Percentiles rank a stretch among this genome's conserved stretches.
phyloP scores from a whole-genome alignment of 129 eudicot species.

The Arctium minus region DNA sequence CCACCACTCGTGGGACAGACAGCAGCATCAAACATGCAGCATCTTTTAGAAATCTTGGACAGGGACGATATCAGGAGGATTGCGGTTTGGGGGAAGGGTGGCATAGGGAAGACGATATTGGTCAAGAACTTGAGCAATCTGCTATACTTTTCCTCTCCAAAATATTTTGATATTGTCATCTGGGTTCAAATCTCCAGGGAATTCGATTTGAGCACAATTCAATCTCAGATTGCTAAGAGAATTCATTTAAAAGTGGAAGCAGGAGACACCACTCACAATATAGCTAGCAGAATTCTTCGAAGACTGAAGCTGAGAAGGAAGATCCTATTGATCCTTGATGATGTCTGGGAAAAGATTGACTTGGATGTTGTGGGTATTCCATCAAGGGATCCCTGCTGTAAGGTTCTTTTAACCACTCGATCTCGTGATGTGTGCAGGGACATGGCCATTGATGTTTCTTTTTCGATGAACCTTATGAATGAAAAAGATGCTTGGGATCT shows the following conservation, averaged over 20 bases:
- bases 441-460: conserved; percentile 12
- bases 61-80: background rate
- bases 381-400: conserved; percentile 17
- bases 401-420: conserved; percentile 35
- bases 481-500: conserved; percentile 39
- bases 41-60: conserved; percentile 14
- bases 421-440: conserved; percentile 28
- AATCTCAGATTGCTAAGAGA: conserved; percentile 31
- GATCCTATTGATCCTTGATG: conserved; percentile 36
- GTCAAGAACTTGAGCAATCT: conserved; percentile 31
- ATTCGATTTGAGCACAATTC: conserved; percentile 15
- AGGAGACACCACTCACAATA: conserved; percentile 14
- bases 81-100: conserved; percentile 38
- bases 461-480: conserved; percentile 23
- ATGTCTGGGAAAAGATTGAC: conserved; percentile 34
- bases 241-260: conserved; percentile 16
- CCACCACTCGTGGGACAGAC: conserved; percentile 16
- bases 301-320: conserved; percentile 25
- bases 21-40: conserved; percentile 3
- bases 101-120: conserved; percentile 33
- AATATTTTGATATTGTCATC: conserved; percentile 20
- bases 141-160: background rate
- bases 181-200: conserved; percentile 30
- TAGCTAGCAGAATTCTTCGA: conserved; percentile 16
- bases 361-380: conserved; percentile 35